phyloP scores from a whole-genome alignment of 2,329 filamentous ascomycete species.

The Uncinocarpus reesii region DNA sequence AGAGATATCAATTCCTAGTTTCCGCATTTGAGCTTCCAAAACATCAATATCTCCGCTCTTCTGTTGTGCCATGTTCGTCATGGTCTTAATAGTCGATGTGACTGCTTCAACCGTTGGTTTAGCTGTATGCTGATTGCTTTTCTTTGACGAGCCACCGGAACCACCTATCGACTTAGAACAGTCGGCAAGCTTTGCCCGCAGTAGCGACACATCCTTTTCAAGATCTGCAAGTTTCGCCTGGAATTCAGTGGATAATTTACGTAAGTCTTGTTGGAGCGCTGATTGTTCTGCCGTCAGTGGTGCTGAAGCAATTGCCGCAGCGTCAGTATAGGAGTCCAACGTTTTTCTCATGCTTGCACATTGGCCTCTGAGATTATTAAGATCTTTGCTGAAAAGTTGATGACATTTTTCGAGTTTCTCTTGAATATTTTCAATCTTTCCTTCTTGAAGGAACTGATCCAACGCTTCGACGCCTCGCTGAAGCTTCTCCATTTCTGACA shows the following conservation, averaged over 20 bases:
- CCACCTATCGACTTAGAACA: slow-evolving; percentile 42
- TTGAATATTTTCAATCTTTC: slow-evolving; percentile 57
- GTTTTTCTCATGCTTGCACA: slow-evolving; percentile 68
- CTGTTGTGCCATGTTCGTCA: slow-evolving; percentile 87
- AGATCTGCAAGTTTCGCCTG: slow-evolving; percentile 64
- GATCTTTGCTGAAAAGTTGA: slow-evolving; percentile 51
- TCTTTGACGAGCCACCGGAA: slow-evolving; percentile 31
- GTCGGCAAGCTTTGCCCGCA: slow-evolving; percentile 66
- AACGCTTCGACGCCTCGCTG: slow-evolving; percentile 56
- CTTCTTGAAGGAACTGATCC: slow-evolving; percentile 52
- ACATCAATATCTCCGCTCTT: slow-evolving; percentile 84
- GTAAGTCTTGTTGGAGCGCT: slow-evolving; percentile 71
- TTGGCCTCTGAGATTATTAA: slow-evolving; percentile 61
- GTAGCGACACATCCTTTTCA: slow-evolving; percentile 67
- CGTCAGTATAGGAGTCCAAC: slow-evolving; percentile 59
- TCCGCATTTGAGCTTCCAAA: slow-evolving; percentile 75
- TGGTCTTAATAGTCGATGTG: slow-evolving; percentile 78
- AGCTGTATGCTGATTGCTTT: slow-evolving; percentile 16
- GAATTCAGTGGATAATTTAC: slow-evolving; percentile 62
- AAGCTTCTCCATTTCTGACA: slow-evolving; percentile 66
- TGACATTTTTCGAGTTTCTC: slow-evolving; percentile 59
- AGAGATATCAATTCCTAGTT: slow-evolving; percentile 45
- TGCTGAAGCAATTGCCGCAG: slow-evolving; percentile 56
- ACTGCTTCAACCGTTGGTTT: slow-evolving; percentile 86
- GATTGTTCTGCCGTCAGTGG: slow-evolving; percentile 77